These are phyloP conservation scores for Exophiala bonariae DNA, from an alignment of 2,329 filamentous ascomycete species.

Conservation along the genomic window DNA sequence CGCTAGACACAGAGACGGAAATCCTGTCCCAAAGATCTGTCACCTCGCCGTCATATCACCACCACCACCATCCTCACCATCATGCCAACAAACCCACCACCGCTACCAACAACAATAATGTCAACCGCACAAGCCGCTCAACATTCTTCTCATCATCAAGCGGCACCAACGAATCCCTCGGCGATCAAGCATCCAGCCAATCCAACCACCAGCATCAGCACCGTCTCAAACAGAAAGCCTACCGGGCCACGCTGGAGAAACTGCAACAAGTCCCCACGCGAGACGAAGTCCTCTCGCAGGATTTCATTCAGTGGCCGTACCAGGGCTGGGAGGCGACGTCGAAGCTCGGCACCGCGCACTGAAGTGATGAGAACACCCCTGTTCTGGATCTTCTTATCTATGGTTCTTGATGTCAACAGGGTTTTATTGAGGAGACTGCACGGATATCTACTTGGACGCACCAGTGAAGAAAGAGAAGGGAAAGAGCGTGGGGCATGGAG, in stretches of 20 bases:
- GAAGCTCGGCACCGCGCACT: constrained; percentile 20
- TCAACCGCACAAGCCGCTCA: constrained; percentile 15
- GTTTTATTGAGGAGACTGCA: too few species aligned
- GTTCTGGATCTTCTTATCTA: too few species aligned
- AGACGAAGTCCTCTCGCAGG: constrained; percentile 28
- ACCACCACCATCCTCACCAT: too few species aligned
- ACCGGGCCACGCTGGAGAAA: constrained; percentile 22
- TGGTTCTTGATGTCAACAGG: too few species aligned
- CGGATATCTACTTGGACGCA: too few species aligned
- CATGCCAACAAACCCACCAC: too few species aligned
- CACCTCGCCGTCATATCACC: constrained; percentile 10
- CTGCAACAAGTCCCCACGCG: constrained; percentile 18
- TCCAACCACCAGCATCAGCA: too few species aligned
- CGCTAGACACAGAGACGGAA: constrained; percentile 15
- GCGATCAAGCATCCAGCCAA: constrained; percentile 14
- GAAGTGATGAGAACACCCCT: too few species aligned
- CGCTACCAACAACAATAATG: too few species aligned
- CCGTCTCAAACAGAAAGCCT: constrained; percentile 15
- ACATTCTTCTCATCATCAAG: constrained; percentile 22
- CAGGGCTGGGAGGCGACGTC: constrained; percentile 21
- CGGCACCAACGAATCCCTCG: constrained; percentile 10
- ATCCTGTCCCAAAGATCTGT: constrained; percentile 5
- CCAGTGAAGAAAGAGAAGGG: too few species aligned
- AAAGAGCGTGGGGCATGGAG: too few species aligned
- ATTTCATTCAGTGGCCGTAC: constrained; percentile 28